Conservation (phyloP, 1,139 yeast genomes). For the Candida labiduridarum region DNA sequence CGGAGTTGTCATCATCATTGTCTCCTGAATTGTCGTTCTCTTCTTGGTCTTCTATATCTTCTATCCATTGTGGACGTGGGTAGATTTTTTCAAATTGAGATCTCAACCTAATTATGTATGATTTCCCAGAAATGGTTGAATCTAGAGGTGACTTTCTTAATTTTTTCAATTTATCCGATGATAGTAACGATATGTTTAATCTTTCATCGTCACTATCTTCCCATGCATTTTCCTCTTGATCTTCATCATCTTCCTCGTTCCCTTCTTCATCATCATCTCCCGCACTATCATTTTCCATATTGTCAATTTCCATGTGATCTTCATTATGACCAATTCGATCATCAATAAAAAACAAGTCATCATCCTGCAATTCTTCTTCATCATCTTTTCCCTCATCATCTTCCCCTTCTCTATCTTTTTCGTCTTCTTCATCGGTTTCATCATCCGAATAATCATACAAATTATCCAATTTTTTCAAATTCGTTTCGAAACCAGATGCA, state of each 20-base stretch:
- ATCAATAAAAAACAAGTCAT: conserved; percentile 66
- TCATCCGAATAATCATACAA: conserved; percentile 54
- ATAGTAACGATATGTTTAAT: conserved; percentile 58
- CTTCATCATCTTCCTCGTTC: conserved; percentile 35
- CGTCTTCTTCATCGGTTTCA: conserved; percentile 26
- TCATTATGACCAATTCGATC: conserved; percentile 40
- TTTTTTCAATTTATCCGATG: conserved; percentile 68
- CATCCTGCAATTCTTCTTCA: conserved; percentile 51
- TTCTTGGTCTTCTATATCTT: conserved; percentile 31
- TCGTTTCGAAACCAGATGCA: conserved; percentile 70
- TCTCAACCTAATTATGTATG: conserved; percentile 73
- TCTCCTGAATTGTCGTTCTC: conserved; percentile 22
- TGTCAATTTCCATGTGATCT: conserved; percentile 16
- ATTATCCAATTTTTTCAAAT: conserved; percentile 60
- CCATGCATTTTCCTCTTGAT: conserved; percentile 67
- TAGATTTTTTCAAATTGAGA: conserved; percentile 85
- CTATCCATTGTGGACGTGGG: conserved; percentile 89
- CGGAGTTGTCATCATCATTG: conserved; percentile 35
- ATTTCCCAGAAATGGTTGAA: conserved; percentile 58
- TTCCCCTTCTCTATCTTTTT: conserved; percentile 14
- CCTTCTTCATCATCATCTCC: conserved; percentile 38
- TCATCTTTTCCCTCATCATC: conserved; percentile 27
- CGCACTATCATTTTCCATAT: conserved; percentile 40
- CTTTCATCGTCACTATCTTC: conserved; percentile 89
- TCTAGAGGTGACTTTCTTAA: conserved; percentile 69